A percentile compares a stretch with the other conserved stretches of the same genome.
These are phyloP conservation scores for Nakaseomyces glabratus DNA, from an alignment of 1,139 yeast genomes.

Conservation along the genomic window DNA sequence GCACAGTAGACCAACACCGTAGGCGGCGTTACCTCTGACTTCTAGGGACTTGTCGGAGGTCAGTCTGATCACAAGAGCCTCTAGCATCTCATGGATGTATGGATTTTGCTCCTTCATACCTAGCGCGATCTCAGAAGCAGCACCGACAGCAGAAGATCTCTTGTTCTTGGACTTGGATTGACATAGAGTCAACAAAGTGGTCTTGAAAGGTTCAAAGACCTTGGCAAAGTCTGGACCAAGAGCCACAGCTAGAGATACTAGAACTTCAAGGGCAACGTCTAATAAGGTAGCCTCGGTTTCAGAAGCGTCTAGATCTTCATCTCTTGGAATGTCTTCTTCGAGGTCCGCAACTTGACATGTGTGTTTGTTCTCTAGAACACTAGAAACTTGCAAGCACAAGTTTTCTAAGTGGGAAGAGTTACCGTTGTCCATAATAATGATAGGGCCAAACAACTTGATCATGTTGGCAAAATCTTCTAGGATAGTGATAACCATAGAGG, in stretches of 20 bases:
- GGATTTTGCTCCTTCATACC: slow-evolving; percentile 67
- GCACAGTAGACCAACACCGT: slow-evolving; percentile 81
- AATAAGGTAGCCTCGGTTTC: slow-evolving; percentile 82
- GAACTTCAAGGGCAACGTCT: slow-evolving; percentile 79
- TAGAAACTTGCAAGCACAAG: slow-evolving; percentile 61
- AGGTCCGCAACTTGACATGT: slow-evolving; percentile 66
- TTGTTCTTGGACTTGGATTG: slow-evolving; percentile 60
- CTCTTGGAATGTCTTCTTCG: slow-evolving; percentile 42
- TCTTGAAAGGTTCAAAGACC: slow-evolving; percentile 67
- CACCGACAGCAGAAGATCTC: slow-evolving; percentile 80
- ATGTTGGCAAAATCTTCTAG: slow-evolving; percentile 69
- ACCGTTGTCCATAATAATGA: slow-evolving; percentile 52
- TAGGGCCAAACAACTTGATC: slow-evolving; percentile 63
- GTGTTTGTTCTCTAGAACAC: slow-evolving; percentile 70
- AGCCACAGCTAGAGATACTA: slow-evolving; percentile 65
- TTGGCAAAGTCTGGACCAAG: slow-evolving; percentile 60
- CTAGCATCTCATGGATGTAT: slow-evolving; percentile 59
- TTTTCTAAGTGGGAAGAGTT: slow-evolving; percentile 55
- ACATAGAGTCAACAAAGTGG: slow-evolving; percentile 51
- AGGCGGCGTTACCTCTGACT: slow-evolving; percentile 92
- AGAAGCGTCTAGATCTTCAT: slow-evolving; percentile 57
- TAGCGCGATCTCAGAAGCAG: slow-evolving; percentile 77
- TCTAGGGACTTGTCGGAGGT: slow-evolving; percentile 73
- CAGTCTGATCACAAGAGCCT: slow-evolving; percentile 59
- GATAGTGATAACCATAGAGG: slow-evolving; percentile 69